Conservation (phyloP, 1,284 basidiomycete genomes). For the Xerocomus minutiporus region DNA sequence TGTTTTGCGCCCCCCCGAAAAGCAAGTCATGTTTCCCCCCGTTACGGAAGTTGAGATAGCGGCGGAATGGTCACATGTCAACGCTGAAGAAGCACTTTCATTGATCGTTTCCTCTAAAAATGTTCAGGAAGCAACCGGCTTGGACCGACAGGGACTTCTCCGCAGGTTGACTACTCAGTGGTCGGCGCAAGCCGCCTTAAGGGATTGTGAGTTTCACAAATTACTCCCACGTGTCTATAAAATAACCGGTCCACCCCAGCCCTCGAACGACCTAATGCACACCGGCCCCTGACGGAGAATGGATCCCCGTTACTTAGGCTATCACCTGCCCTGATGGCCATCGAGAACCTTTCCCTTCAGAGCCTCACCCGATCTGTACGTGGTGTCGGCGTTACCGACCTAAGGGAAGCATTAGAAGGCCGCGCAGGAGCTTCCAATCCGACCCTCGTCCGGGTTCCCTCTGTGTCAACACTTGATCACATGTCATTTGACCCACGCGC, state of each 20-base stretch:
- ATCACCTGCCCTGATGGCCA: conserved; percentile 80
- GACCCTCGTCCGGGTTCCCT: conserved; percentile 57
- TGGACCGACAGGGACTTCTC: conserved; percentile 54
- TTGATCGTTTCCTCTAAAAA: conserved; percentile 48
- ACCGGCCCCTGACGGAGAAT: conserved; percentile 60
- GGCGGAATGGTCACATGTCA: conserved; percentile 38
- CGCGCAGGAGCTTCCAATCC: conserved; percentile 75
- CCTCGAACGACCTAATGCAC: conserved; percentile 56
- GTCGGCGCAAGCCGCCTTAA: conserved; percentile 72
- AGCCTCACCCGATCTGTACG: conserved; percentile 70
- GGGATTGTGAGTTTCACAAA: conserved; percentile 57
- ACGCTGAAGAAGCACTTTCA: conserved; percentile 50
- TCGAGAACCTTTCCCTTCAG: conserved; percentile 80
- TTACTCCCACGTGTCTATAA: conserved; percentile 4
- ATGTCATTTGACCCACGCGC: conserved; percentile 44
- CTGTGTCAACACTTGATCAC: conserved; percentile 72
- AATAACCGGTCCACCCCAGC: conserved; percentile 34
- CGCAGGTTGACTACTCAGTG: conserved; percentile 56
- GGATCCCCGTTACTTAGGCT: conserved; percentile 71
- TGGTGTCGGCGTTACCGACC: conserved; percentile 79
- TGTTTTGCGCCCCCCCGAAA: conserved; percentile 29
- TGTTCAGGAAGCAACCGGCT: conserved; percentile 60
- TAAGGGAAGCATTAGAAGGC: conserved; percentile 82
- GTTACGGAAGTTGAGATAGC: conserved; percentile 15
- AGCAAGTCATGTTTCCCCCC: conserved; percentile 28